Evolutionary conservation across 306 rosid species (phyloP), one percentile per base, ranked within the genome.

Genomic region (Vachellia pachyceras): DNA sequence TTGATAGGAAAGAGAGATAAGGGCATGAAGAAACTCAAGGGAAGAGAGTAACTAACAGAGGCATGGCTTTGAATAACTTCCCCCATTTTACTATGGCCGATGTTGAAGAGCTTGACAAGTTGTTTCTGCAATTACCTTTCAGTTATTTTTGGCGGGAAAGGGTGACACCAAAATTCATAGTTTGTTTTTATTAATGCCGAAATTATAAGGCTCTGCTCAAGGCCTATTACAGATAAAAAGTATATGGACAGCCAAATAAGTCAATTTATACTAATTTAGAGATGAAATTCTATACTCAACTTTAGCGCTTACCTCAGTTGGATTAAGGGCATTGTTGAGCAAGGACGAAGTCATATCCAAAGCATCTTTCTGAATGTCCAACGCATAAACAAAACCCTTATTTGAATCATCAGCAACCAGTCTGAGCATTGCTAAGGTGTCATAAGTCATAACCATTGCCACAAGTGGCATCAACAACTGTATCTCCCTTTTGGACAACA

Each of bases 41-140:
- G 1, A 40, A 33, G 36, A 49, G 61, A 82, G 80, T 87, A 92
- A 97, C 99, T 91, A 70, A 91, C 94, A 0, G 84, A 69, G 20
- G 86, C 71, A 85, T 81, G 83, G 70, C 39, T 83, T 44, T 92
- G 88, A 85, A 95, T 85, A 85, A 89, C 89, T 82, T 89, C 87
- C 49, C 83, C 91, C 95, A 95, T 90, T 90, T 88, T 85, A 88
- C 97, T 92, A 82, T 95, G 97, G 87, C 99, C 92, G 76, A 79
- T 86, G 79, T 87, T 86, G 85, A 86, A 80, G 80, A 92, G 92
- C 76, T 86, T 84, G 77, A 92, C 89, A 70, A 78, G 86, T 81
- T 87, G 85, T 72, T 78, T 90, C 97, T 95, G 93, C 91, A 88
- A 33, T 73, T 23, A 82, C 69, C 78, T 84, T 82, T 83, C 77